These are phyloP conservation scores for Daldinia sp. DNA, from an alignment of 2,329 filamentous ascomycete species.

Conservation along the genomic window DNA sequence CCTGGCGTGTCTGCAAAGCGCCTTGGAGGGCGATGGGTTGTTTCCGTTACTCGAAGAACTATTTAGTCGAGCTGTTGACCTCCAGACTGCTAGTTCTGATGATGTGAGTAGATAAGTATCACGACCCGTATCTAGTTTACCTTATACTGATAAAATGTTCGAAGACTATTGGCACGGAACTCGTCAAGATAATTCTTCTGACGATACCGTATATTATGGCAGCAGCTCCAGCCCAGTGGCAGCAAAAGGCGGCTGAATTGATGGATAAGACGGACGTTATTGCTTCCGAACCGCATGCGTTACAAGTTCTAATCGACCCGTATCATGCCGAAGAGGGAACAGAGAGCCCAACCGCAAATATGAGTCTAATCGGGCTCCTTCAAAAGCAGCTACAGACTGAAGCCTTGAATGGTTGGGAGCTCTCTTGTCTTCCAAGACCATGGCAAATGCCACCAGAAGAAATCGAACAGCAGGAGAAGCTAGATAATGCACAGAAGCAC, in stretches of 20 bases:
- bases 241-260: conserved; percentile 79
- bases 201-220: conserved; percentile 92
- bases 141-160: background rate
- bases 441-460: conserved; percentile 74
- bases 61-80: conserved; percentile 89
- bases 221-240: conserved; percentile 75
- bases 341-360: conserved; percentile 71
- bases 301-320: conserved; percentile 88
- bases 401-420: conserved; percentile 78
- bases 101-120: conserved; percentile 72
- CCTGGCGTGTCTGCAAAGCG: conserved; percentile 83
- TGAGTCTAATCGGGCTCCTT: conserved; percentile 81
- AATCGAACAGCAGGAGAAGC: conserved; percentile 70
- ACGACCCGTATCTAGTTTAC: background rate
- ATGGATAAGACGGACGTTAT: conserved; percentile 97
- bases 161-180: conserved; percentile 79
- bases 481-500: conserved; percentile 75
- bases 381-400: conserved; percentile 89
- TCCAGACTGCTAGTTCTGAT: conserved; percentile 92
- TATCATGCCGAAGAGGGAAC: conserved; percentile 75
- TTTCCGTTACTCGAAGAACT: conserved; percentile 88
- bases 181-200: conserved; percentile 95
- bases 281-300: conserved; percentile 84
- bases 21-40: conserved; percentile 85
- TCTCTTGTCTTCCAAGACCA: conserved; percentile 76